These are phyloP conservation scores for Didymosphaeria variabile DNA, from an alignment of 2,329 filamentous ascomycete genomes.

Conservation along the genomic window DNA sequence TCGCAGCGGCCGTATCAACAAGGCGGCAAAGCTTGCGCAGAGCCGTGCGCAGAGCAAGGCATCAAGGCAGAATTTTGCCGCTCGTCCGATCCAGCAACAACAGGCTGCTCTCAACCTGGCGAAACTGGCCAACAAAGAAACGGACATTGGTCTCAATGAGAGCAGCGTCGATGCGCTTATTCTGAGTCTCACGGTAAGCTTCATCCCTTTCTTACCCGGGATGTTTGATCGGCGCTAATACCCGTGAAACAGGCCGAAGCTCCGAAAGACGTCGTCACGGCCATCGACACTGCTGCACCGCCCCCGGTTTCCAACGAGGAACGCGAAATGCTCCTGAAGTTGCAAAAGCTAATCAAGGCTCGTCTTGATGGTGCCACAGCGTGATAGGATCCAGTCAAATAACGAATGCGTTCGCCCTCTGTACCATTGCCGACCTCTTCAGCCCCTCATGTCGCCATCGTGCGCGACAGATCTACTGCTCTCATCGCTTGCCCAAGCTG, in stretches of 20 bases:
- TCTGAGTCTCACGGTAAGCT: conserved; percentile 70
- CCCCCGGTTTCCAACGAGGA: conserved; percentile 35
- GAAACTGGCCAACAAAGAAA: conserved; percentile 62
- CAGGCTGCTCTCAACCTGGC: conserved; percentile 72
- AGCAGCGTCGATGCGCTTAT: conserved; percentile 62
- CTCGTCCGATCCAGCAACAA: conserved; percentile 64
- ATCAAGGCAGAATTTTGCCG: conserved; percentile 39
- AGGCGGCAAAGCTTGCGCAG: conserved; percentile 25
- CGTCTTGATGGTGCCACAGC: conserved; percentile 28
- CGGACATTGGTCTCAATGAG: conserved; percentile 58
- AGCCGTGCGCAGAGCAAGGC: conserved; percentile 30
- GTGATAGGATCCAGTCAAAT: background rate
- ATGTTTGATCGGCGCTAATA: conserved; percentile 48
- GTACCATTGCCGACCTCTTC: conserved; percentile 21
- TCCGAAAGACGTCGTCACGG: conserved; percentile 44
- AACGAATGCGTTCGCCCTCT: background rate
- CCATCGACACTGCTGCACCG: conserved; percentile 39
- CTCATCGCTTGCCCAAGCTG: background rate
- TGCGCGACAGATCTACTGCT: background rate
- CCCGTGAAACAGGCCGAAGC: conserved; percentile 52
- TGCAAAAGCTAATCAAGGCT: conserved; percentile 44
- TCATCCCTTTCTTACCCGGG: conserved; percentile 32
- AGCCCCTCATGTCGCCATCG: background rate
- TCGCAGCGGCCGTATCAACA: conserved; percentile 34
- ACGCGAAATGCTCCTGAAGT: conserved; percentile 41